These are phyloP conservation scores for Dactylellina cionopaga DNA, from an alignment of 2,329 filamentous ascomycete species.

Conservation along the genomic window DNA sequence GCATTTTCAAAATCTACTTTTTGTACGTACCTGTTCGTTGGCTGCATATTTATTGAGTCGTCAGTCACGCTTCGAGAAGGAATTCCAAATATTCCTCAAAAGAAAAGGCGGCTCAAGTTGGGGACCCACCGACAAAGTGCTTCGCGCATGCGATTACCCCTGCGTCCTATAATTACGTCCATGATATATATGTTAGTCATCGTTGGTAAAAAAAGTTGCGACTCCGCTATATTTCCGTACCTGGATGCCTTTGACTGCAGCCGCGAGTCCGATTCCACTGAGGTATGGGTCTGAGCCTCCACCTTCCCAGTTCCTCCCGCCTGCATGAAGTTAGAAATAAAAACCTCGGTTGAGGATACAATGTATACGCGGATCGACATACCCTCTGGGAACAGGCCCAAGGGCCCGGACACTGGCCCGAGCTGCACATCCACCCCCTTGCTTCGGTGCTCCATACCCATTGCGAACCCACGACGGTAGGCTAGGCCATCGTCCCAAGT, in stretches of 20 bases:
- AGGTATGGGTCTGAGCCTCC: constrained; percentile 61
- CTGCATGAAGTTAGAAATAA: constrained; percentile 26
- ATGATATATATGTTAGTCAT: constrained; percentile 43
- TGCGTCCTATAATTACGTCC: constrained; percentile 64
- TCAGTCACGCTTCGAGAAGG: constrained; percentile 25
- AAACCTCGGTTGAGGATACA: constrained; percentile 24
- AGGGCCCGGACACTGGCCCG: constrained; percentile 49
- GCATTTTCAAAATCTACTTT: constrained; percentile 48
- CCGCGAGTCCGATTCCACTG: constrained; percentile 56
- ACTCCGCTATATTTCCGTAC: constrained; percentile 47
- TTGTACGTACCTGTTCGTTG: constrained; percentile 51
- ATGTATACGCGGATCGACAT: constrained; percentile 21
- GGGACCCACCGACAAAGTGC: constrained; percentile 65
- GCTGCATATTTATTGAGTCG: constrained; percentile 46
- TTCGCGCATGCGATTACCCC: constrained; percentile 68
- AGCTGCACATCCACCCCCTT: constrained; percentile 54
- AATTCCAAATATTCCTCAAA: constrained; percentile 47
- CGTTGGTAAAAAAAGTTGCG: constrained; percentile 17
- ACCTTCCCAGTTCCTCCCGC: constrained; percentile 63
- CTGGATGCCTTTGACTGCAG: constrained; percentile 58
- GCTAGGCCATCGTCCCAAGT: constrained; percentile 66
- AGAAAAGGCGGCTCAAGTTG: constrained; percentile 46
- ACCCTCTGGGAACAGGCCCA: constrained; percentile 53
- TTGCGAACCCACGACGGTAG: constrained; percentile 63
- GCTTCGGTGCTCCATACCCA: constrained; percentile 61